These are phyloP conservation scores for Nadsonia starkeyi-henricii DNA, from an alignment of 1,139 yeast species.

Conservation along the genomic window DNA sequence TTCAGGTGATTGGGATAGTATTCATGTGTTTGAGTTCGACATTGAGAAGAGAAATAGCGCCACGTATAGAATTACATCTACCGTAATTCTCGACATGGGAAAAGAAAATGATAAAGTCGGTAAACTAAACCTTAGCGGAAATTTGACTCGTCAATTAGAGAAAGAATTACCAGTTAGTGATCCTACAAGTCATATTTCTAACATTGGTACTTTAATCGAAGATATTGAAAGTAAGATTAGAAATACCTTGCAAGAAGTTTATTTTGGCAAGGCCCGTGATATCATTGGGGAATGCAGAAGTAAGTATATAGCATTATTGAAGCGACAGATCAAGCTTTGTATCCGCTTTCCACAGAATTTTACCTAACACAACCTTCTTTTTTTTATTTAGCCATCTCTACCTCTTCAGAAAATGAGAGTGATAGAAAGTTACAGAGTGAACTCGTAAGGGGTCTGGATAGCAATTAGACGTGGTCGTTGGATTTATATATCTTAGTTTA, in stretches of 20 bases:
- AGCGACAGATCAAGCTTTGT: background rate
- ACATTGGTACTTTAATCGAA: conserved; percentile 75
- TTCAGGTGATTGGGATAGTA: conserved; percentile 71
- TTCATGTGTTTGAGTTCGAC: conserved; percentile 78
- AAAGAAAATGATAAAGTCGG: conserved; percentile 20
- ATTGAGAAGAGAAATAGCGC: conserved; percentile 35
- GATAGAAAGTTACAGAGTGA: conserved; percentile 20
- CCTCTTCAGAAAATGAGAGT: conserved; percentile 18
- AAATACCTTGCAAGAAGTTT: conserved; percentile 80
- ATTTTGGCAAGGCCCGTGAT: conserved; percentile 88
- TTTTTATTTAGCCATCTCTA: conserved; percentile 12
- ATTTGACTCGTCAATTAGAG: conserved; percentile 60
- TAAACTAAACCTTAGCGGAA: conserved; percentile 57
- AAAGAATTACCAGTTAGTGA: conserved; percentile 31
- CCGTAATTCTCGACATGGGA: conserved; percentile 64
- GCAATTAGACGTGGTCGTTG: conserved; percentile 6
- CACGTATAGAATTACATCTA: conserved; percentile 66
- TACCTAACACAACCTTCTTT: background rate
- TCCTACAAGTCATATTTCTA: conserved; percentile 58
- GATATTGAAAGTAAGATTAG: conserved; percentile 81
- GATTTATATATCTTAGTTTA: too few species aligned
- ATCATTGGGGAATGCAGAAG: conserved; percentile 62
- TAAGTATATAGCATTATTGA: background rate
- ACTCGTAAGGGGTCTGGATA: conserved; percentile 17
- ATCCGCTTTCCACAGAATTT: background rate